phyloP scores from a whole-genome alignment of 2,329 filamentous ascomycete genomes.

The Penicillium paneum region DNA sequence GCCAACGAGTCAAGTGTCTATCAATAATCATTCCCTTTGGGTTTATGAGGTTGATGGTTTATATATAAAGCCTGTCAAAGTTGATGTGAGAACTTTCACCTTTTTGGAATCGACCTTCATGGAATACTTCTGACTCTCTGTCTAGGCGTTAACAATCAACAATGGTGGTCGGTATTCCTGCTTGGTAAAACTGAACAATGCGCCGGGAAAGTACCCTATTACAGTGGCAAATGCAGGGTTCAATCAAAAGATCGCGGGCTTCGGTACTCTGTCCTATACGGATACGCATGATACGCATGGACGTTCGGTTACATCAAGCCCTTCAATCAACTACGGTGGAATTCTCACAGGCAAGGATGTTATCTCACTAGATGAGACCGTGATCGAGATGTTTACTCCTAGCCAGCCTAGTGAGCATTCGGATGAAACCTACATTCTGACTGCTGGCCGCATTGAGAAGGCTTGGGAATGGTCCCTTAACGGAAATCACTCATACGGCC shows the following conservation, averaged over 20 bases:
- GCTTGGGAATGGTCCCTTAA: constrained; percentile 6
- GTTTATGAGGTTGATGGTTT: constrained; percentile 7
- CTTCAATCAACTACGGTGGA: constrained; percentile 1
- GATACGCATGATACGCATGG: too few relatives aligned
- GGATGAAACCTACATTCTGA: not conserved
- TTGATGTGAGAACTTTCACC: not conserved
- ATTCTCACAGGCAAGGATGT: not conserved
- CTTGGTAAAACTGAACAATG: not conserved
- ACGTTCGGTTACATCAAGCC: too few relatives aligned
- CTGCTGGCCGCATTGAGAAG: not conserved
- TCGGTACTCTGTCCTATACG: not conserved
- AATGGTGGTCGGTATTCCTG: constrained; percentile 2
- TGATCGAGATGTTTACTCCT: not conserved
- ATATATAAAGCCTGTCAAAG: constrained; percentile 1
- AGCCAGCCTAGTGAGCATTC: not conserved
- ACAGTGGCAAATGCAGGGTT: not conserved
- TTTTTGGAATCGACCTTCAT: too few relatives aligned
- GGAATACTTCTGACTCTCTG: too few relatives aligned
- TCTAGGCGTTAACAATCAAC: not conserved
- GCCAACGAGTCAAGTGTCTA: not conserved
- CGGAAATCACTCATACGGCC: not conserved
- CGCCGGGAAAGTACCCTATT: not conserved
- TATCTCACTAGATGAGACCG: not conserved
- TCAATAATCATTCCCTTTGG: constrained; percentile 8
- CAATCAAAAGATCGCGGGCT: constrained; percentile 3